A percentile compares a stretch with the other conserved stretches of the same genome.
These are phyloP conservation scores for Diutina rugosa DNA, from an alignment of 1,139 yeast species.

Conservation along the genomic window DNA sequence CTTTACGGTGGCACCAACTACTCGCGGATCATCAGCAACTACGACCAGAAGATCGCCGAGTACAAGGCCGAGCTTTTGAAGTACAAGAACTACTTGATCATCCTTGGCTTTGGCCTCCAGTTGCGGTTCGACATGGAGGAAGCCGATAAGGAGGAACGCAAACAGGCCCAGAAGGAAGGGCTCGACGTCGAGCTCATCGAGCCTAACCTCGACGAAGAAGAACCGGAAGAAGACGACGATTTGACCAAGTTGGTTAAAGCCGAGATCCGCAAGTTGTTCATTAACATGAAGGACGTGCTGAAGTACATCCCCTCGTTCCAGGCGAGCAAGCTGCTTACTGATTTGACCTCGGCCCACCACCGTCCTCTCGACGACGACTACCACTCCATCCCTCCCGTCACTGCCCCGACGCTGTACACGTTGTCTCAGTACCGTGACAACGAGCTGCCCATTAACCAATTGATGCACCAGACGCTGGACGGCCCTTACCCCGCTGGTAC, in stretches of 20 bases:
- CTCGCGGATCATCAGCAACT: slow-evolving; percentile 22
- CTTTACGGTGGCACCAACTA: slow-evolving; percentile 21
- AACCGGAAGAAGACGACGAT: slow-evolving; percentile 10
- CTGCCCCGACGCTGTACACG: slow-evolving; percentile 1
- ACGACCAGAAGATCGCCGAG: slow-evolving; percentile 25
- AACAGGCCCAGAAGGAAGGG: slow-evolving; percentile 3
- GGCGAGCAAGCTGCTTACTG: slow-evolving; percentile 19
- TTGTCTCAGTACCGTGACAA: slow-evolving; percentile 1
- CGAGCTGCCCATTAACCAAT: slow-evolving; percentile 5
- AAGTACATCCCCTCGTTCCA: slow-evolving; percentile 27
- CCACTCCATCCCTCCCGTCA: slow-evolving; percentile 3
- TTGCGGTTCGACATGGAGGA: slow-evolving; percentile 32
- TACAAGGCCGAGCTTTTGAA: slow-evolving; percentile 31
- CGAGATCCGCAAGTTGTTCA: slow-evolving; percentile 20
- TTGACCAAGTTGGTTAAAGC: slow-evolving; percentile 22
- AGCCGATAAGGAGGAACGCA: slow-evolving; percentile 12
- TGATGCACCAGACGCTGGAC: slow-evolving; percentile 4
- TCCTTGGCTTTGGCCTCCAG: slow-evolving; percentile 35
- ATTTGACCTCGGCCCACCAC: slow-evolving; percentile 13
- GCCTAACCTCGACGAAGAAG: slow-evolving; percentile 10
- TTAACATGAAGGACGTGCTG: slow-evolving; percentile 13
- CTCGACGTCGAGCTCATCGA: slow-evolving; percentile 6
- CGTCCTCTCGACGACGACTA: slow-evolving; percentile 4
- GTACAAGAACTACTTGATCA: slow-evolving; percentile 32
- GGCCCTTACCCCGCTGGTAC: slow-evolving; percentile 4